phyloP scores from a whole-genome alignment of 1,284 basidiomycete genomes.

The Fomitopsis pinicola region DNA sequence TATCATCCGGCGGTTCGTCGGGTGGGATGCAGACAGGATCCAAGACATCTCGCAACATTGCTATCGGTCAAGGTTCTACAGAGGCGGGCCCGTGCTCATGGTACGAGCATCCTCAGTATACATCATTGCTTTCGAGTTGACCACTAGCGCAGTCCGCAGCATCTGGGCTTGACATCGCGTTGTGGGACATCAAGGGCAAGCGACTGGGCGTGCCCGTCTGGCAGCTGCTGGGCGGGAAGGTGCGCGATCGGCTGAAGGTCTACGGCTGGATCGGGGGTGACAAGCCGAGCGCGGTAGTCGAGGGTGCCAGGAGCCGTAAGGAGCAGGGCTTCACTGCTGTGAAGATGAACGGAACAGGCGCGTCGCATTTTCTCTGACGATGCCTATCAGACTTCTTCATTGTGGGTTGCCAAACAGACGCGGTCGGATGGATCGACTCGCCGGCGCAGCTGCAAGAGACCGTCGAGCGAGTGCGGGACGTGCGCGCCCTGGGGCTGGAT shows the following conservation, averaged over 20 bases:
- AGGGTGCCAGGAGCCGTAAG: constrained; percentile 58
- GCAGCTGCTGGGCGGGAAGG: constrained; percentile 73
- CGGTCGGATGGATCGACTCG: constrained; percentile 46
- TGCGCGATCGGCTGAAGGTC: constrained; percentile 54
- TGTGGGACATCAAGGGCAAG: constrained; percentile 80
- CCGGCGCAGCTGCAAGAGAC: constrained; percentile 51
- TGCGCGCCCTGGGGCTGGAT: constrained; percentile 62
- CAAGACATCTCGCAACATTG: constrained; percentile 70
- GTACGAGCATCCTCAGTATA: constrained; percentile 24
- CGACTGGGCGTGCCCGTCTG: constrained; percentile 72
- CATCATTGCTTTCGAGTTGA: background rate
- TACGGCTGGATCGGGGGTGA: constrained; percentile 77
- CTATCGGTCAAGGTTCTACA: constrained; percentile 67
- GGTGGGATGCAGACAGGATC: constrained; percentile 66
- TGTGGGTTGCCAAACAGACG: constrained; percentile 26
- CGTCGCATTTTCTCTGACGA: constrained; percentile 1
- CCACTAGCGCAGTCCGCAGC: constrained; percentile 37
- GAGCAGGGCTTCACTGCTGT: constrained; percentile 73
- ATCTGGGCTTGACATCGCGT: constrained; percentile 50
- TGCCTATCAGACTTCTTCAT: no score
- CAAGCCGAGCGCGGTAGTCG: constrained; percentile 57
- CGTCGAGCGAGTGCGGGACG: constrained; percentile 57
- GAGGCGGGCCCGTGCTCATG: constrained; percentile 74
- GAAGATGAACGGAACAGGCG: constrained; percentile 73
- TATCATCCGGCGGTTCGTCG: constrained; percentile 58